A percentile compares a stretch with the other conserved stretches of the same genome.
These are phyloP conservation scores for Neonectria faginata DNA, from an alignment of 2,329 filamentous ascomycete genomes.

Conservation along the genomic window DNA sequence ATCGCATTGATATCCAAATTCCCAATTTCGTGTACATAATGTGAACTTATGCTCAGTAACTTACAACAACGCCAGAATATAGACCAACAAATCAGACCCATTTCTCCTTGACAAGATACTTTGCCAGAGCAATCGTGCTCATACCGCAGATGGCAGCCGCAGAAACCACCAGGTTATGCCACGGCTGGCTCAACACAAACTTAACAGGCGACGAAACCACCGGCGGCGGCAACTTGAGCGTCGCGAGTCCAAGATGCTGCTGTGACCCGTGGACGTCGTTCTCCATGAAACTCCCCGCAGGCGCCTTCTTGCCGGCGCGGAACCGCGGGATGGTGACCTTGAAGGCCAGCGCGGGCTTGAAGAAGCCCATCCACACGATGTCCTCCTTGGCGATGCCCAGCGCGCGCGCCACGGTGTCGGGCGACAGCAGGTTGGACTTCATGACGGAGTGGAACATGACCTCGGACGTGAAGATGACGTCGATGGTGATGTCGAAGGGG, in stretches of 20 bases:
- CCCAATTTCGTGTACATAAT: neutral
- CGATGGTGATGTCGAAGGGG: slow-evolving; percentile 62
- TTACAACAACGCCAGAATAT: neutral
- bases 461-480: slow-evolving; percentile 59
- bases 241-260: slow-evolving; percentile 36
- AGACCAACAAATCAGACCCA: neutral
- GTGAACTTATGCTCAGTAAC: neutral
- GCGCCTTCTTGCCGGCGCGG: slow-evolving; percentile 26
- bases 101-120: neutral
- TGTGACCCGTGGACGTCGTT: slow-evolving; percentile 41
- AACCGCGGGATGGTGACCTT: slow-evolving; percentile 48
- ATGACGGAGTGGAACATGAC: slow-evolving; percentile 46
- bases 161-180: neutral
- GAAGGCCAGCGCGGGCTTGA: slow-evolving; percentile 60
- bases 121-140: neutral
- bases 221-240: slow-evolving; percentile 18
- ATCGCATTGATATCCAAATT: neutral
- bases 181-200: neutral
- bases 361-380: slow-evolving; percentile 55
- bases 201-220: neutral
- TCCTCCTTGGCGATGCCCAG: slow-evolving; percentile 45
- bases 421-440: slow-evolving; percentile 24
- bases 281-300: slow-evolving; percentile 40
- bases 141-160: slow-evolving; percentile 7
- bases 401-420: slow-evolving; percentile 26